Percentiles rank a stretch among this genome's conserved stretches.
phyloP scores from a whole-genome alignment of 805 yeast species.

The Monosporozyma solicola region DNA sequence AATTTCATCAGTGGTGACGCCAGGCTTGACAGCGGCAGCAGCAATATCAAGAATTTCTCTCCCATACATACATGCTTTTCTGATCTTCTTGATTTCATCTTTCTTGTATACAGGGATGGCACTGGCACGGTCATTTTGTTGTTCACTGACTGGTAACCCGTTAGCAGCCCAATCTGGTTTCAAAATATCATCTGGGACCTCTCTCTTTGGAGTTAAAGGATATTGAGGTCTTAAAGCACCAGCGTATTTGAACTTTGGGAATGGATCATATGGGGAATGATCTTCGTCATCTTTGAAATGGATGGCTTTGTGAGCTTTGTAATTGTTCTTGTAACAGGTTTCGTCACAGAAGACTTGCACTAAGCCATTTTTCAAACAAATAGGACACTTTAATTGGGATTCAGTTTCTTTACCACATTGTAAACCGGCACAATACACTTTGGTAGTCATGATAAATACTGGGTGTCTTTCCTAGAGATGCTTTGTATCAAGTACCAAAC shows the following conservation, averaged over 20 bases:
- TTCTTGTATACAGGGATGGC: conserved; percentile 54
- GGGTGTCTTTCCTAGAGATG: background rate
- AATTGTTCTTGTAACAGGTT: conserved; percentile 64
- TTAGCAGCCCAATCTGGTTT: conserved; percentile 75
- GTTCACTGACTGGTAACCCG: conserved; percentile 76
- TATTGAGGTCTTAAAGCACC: conserved; percentile 72
- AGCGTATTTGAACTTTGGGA: conserved; percentile 65
- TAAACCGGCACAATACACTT: conserved; percentile 56
- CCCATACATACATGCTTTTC: conserved; percentile 65
- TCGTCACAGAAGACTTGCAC: conserved; percentile 71
- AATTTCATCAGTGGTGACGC: conserved; percentile 86
- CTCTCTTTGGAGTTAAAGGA: conserved; percentile 67
- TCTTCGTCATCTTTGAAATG: conserved; percentile 52
- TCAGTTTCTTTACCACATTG: conserved; percentile 78
- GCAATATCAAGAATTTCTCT: conserved; percentile 87
- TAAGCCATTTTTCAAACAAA: conserved; percentile 68
- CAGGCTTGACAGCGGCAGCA: conserved; percentile 76
- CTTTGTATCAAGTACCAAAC: background rate
- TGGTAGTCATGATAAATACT: conserved; percentile 1
- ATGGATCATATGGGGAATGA: conserved; percentile 65
- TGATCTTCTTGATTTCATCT: conserved; percentile 66
- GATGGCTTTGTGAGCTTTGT: conserved; percentile 64
- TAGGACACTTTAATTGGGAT: conserved; percentile 78
- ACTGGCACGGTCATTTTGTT: conserved; percentile 56
- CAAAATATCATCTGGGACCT: conserved; percentile 60